phyloP scores from a whole-genome alignment of 129 eudicot species.

The Calendula officinalis region DNA sequence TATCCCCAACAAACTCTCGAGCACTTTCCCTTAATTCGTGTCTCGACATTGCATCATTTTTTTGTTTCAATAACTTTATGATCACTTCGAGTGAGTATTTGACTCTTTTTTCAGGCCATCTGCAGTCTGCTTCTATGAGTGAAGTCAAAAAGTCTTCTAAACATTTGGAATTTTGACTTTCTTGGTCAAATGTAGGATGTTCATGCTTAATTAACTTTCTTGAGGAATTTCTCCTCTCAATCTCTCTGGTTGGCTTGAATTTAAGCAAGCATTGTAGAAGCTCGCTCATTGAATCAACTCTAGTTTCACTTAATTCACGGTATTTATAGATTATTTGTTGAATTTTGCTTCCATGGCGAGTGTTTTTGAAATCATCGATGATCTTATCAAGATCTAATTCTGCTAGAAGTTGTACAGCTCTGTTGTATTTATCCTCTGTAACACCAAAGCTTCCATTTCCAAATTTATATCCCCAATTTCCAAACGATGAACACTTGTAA shows the following conservation, averaged over 20 bases:
- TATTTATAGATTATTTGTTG: conserved; percentile 44
- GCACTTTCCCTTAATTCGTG: conserved; percentile 61
- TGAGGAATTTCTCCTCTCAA: conserved; percentile 6
- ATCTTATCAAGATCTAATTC: conserved; percentile 53
- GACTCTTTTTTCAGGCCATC: conserved; percentile 66
- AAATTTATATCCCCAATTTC: conserved; percentile 65
- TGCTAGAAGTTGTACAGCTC: conserved; percentile 41
- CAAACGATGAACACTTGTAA: conserved; percentile 51
- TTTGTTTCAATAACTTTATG: conserved; percentile 49
- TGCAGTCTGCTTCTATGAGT: conserved; percentile 43
- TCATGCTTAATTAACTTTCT: conserved; percentile 29
- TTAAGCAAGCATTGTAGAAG: conserved; percentile 55
- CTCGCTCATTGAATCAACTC: conserved; percentile 46
- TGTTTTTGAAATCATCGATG: conserved; percentile 38
- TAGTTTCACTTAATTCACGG: conserved; percentile 41
- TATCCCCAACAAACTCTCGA: conserved; percentile 57
- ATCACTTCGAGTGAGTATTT: conserved; percentile 47
- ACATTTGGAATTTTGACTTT: conserved; percentile 25
- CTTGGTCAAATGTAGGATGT: conserved; percentile 14
- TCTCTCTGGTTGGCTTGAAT: conserved; percentile 29
- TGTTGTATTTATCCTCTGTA: conserved; percentile 45
- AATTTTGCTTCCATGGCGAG: conserved; percentile 30
- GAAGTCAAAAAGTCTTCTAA: conserved; percentile 40
- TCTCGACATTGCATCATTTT: conserved; percentile 52
- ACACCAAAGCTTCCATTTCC: conserved; percentile 49